Conservation (phyloP, 305 asterid genomes). For the Coffea humblotiana region DNA sequence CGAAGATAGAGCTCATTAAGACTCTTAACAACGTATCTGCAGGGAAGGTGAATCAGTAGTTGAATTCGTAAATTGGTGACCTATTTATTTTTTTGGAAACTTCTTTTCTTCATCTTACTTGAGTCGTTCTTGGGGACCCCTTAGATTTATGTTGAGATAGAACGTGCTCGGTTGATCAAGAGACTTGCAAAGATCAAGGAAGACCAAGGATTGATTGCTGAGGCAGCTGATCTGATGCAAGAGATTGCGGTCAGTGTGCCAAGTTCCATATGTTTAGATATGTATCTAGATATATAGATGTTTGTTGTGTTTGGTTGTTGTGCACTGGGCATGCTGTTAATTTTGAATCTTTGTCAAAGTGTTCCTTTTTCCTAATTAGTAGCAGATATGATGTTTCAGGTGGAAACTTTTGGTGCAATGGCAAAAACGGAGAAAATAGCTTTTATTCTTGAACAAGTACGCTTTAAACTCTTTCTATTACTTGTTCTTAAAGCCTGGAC, state of each 20-base stretch:
- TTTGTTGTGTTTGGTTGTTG: background rate
- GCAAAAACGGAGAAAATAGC: conserved; percentile 98
- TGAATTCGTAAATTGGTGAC: background rate
- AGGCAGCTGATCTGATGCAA: conserved; percentile 95
- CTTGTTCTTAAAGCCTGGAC: conserved; percentile 7
- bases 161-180: conserved; percentile 85
- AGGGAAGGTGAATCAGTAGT: conserved; percentile 62
- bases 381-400: conserved; percentile 41
- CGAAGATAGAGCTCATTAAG: conserved; percentile 82
- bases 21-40: conserved; percentile 89
- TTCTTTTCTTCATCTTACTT: conserved; percentile 8
- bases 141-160: conserved; percentile 90
- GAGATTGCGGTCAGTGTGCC: conserved; percentile 84
- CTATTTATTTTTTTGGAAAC: background rate
- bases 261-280: background rate
- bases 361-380: background rate
- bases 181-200: conserved; percentile 83
- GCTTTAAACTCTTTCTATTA: conserved; percentile 8
- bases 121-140: background rate
- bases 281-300: background rate
- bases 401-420: conserved; percentile 97
- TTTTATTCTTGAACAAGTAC: conserved; percentile 90
- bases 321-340: conserved; percentile 11
- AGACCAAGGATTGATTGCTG: conserved; percentile 76
- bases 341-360: background rate